A percentile compares a stretch with the other conserved stretches of the same genome.
phyloP scores from a whole-genome alignment of 2,329 filamentous ascomycete genomes.

The Ceratocystis eucalypticola region DNA sequence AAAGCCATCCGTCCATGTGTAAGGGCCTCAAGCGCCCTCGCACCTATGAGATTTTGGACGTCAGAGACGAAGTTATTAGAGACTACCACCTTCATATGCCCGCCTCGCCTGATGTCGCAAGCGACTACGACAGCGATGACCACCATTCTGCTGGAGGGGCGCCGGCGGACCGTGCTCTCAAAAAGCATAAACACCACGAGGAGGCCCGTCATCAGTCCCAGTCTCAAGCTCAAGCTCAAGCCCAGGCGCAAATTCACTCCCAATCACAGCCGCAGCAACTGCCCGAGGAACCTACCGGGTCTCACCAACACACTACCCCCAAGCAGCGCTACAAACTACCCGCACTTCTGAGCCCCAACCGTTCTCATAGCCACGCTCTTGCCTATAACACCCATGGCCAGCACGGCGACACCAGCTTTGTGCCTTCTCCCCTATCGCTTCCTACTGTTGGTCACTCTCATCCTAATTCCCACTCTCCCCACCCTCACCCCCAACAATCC shows the following conservation, averaged over 20 bases:
- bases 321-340: constrained; percentile 14
- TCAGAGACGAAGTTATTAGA: constrained; percentile 28
- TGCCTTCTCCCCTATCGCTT: constrained; percentile 1
- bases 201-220: not conserved
- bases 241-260: not conserved
- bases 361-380: not conserved
- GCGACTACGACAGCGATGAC: constrained; percentile 17
- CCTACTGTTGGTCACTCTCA: not conserved
- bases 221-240: not conserved
- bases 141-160: not conserved
- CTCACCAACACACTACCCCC: constrained; percentile 7
- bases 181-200: not conserved
- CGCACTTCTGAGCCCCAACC: constrained; percentile 4
- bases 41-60: constrained; percentile 28
- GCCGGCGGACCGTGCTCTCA: not conserved
- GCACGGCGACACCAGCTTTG: not conserved
- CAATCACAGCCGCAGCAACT: not conserved
- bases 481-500: not conserved
- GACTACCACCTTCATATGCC: constrained; percentile 26
- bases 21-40: constrained; percentile 23
- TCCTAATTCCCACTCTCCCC: not conserved
- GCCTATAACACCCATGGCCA: not conserved
- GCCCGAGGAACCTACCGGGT: not conserved
- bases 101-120: constrained; percentile 12
- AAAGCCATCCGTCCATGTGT: constrained; percentile 27